Percentiles rank a stretch among this genome's conserved stretches.
Evolutionary conservation across 306 rosid species (phyloP).

Genomic region (Delonix regia): DNA sequence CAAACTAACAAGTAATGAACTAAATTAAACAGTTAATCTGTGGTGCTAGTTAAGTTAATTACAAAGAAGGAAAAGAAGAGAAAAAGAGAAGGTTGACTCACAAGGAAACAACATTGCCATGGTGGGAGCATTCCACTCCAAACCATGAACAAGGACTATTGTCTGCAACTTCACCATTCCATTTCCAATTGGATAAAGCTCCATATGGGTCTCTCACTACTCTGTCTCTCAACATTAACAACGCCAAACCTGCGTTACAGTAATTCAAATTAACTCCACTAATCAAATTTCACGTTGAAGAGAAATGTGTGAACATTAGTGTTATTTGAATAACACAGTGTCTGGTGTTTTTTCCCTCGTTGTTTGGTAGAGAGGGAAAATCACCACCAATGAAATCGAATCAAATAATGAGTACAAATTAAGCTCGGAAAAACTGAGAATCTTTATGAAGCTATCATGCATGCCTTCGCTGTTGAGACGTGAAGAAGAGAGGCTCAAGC

Average conservation of each 20-base stretch:
- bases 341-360: too few relatives aligned
- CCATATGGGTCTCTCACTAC: conserved; percentile 59
- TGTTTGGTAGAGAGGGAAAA: too few relatives aligned
- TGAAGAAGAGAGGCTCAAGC: conserved; percentile 6
- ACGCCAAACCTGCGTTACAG: conserved; percentile 56
- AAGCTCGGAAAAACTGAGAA: not conserved
- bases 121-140: conserved; percentile 65
- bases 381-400: not conserved
- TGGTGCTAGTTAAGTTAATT: not conserved
- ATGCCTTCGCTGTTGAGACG: conserved; percentile 5
- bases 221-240: conserved; percentile 57
- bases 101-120: conserved; percentile 67
- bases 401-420: not conserved
- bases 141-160: conserved; percentile 67
- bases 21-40: too few relatives aligned
- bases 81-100: conserved; percentile 45
- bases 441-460: not conserved
- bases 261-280: too few relatives aligned
- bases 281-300: too few relatives aligned
- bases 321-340: too few relatives aligned
- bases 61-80: not conserved
- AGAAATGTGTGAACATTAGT: too few relatives aligned
- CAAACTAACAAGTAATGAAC: too few relatives aligned
- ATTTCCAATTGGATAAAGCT: conserved; percentile 66
- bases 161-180: conserved; percentile 44